These are phyloP conservation scores for Ploettnerulaceae sp. DNA, from an alignment of 2,329 filamentous ascomycete species.

Conservation along the genomic window DNA sequence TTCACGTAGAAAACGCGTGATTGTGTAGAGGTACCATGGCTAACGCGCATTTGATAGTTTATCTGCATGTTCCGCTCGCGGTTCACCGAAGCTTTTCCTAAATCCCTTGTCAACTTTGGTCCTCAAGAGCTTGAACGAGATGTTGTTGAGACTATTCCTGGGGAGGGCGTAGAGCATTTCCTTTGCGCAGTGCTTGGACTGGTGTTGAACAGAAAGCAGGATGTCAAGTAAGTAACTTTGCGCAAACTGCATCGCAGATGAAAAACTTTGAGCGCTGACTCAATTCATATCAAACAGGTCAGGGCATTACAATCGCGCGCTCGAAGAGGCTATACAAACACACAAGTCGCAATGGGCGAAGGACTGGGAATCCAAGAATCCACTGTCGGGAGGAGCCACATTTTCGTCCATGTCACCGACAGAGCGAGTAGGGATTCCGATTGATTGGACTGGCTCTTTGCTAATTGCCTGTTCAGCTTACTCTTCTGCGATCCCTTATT, in stretches of 20 bases:
- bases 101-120: slow-evolving; percentile 82
- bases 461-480: slow-evolving; percentile 53
- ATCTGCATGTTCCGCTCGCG: slow-evolving; percentile 97
- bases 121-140: slow-evolving; percentile 93
- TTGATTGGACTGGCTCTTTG: not conserved
- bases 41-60: slow-evolving; percentile 58
- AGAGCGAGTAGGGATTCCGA: slow-evolving; percentile 60
- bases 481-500: slow-evolving; percentile 74
- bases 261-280: slow-evolving; percentile 15
- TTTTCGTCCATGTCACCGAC: slow-evolving; percentile 80
- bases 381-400: slow-evolving; percentile 70
- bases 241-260: not conserved
- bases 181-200: slow-evolving; percentile 85
- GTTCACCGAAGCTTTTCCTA: slow-evolving; percentile 84
- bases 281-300: slow-evolving; percentile 51
- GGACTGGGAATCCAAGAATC: slow-evolving; percentile 78
- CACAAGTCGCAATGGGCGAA: slow-evolving; percentile 86
- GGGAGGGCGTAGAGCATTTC: slow-evolving; percentile 80
- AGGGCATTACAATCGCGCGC: slow-evolving; percentile 85
- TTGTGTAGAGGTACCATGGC: slow-evolving; percentile 30
- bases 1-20: slow-evolving; percentile 51
- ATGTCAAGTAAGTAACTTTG: slow-evolving; percentile 75
- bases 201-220: slow-evolving; percentile 94
- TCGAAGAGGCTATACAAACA: slow-evolving; percentile 85
- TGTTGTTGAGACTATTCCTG: slow-evolving; percentile 70